Base-by-base conservation (phyloP, 495 filamentous ascomycete genomes). In the Cudoniella acicularis region DNA sequence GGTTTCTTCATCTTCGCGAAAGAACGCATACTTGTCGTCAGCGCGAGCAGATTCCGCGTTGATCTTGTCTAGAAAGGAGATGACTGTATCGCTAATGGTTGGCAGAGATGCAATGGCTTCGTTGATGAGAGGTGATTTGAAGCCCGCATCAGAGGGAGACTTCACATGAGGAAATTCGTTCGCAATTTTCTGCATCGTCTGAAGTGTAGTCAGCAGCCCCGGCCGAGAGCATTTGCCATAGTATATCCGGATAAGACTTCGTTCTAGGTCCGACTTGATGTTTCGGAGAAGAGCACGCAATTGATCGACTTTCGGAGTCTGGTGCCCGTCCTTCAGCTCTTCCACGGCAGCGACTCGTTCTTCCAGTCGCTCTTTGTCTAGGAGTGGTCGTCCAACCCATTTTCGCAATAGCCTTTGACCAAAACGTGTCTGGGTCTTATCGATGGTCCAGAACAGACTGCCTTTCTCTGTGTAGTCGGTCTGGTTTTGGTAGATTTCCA, bases 401-500 rank as follows among this genome's bases (percentile, higher is more conserved):
- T 92, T 96, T 24, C 94, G 83, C 47, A 99, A 78, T 43, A 97
- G 75, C 25, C 94, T 79, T 62, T 91, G 89, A 1, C 94, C 94
- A 64, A 96, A 96, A 3, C 90, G 85, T 0, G 94, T 99, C 48
- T 85, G 80, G 0, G 94, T 99, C 55, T 94, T 90, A 70, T 99
- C 91, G 23, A 99, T 73, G 0, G 92, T 91, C 94, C 94, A 99
- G 70, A 98, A 89, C 16, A 99, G 78, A 69, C 92, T 96, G 0
- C 95, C 94, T 64, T 89, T 95, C 46, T 86, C 82, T 0, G 82
- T 81, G 54, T 92, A 80, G 67, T 99, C 93, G 0, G 94, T 98
- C 61, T 91, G 85, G 60, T 99, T 99, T 24, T 92, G 86, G 69
- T 97, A 99, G 1, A 99, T 89, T 70, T 99, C 94, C 13, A 99